These are phyloP conservation scores for Citrus hindsii DNA, from an alignment of 345 rosid species.

Conservation along the genomic window DNA sequence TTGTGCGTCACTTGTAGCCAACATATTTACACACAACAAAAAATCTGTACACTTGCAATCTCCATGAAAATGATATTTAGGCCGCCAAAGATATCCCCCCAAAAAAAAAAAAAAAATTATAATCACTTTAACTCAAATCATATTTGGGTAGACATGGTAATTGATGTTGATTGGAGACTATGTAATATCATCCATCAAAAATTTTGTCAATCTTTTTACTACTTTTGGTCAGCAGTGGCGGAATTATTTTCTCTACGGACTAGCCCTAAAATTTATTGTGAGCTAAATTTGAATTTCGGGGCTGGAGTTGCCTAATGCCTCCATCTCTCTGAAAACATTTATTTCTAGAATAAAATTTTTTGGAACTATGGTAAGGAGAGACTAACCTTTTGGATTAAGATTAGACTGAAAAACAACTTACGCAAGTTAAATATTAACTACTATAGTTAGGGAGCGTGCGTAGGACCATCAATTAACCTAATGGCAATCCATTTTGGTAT, in stretches of 20 bases:
- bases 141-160: conserved; percentile 18
- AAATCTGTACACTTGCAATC: not conserved
- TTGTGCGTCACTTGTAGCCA: not conserved
- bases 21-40: not conserved
- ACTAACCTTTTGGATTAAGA: too few relatives aligned
- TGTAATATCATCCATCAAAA: conserved; percentile 2
- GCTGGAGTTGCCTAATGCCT: not conserved
- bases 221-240: conserved; percentile 9
- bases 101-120: not conserved
- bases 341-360: not conserved
- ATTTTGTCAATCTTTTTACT: not conserved
- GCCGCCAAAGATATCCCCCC: not conserved
- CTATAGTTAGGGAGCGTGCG: not conserved
- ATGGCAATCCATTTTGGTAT: not conserved
- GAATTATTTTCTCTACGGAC: not conserved
- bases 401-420: not conserved
- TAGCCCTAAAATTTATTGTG: not conserved
- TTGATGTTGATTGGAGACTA: conserved; percentile 24
- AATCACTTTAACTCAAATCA: not conserved
- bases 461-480: not conserved
- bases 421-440: not conserved
- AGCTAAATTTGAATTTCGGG: not conserved
- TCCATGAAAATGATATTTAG: not conserved
- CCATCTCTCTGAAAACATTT: not conserved
- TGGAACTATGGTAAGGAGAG: not conserved